These are phyloP conservation scores for Stereum hirsutum DNA, from an alignment of 1,284 basidiomycete species.

Conservation along the genomic window DNA sequence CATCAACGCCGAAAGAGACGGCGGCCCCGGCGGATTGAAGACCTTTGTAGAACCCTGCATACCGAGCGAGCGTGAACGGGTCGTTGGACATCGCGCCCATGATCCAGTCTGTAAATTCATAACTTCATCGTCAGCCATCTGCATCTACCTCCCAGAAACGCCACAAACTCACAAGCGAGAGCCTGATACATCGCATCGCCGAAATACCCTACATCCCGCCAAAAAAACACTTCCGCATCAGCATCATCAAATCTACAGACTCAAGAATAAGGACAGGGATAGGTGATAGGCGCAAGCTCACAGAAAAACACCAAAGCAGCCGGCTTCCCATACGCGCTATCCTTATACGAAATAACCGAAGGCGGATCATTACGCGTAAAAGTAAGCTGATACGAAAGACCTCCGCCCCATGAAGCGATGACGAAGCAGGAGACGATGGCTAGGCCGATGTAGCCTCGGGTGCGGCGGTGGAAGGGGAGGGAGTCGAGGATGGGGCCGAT, in stretches of 20 bases:
- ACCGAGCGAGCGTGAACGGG: constrained; percentile 32
- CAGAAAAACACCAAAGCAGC: constrained; percentile 32
- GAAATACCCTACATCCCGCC: constrained; percentile 22
- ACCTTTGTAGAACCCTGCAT: constrained; percentile 32
- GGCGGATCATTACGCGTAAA: constrained; percentile 22
- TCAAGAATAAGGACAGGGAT: background rate
- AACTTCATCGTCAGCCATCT: too few species aligned
- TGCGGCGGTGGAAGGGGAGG: constrained; percentile 23
- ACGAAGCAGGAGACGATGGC: constrained; percentile 24
- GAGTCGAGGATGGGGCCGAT: constrained; percentile 32
- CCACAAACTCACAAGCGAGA: too few species aligned
- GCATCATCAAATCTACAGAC: too few species aligned
- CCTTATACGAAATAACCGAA: too few species aligned
- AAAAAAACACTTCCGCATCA: too few species aligned
- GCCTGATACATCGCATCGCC: constrained; percentile 29
- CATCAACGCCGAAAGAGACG: constrained; percentile 40
- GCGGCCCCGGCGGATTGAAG: constrained; percentile 29
- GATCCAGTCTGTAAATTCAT: constrained; percentile 34
- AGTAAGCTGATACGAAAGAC: constrained; percentile 25
- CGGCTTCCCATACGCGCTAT: too few species aligned
- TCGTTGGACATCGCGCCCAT: constrained; percentile 36
- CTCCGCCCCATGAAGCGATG: too few species aligned
- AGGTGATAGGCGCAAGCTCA: constrained; percentile 14
- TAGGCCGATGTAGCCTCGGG: constrained; percentile 30
- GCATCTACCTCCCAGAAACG: too few species aligned